Evolutionary conservation across 2,329 filamentous ascomycete species (phyloP).

Genomic region (Immersiporthe knoxdaviesiana): DNA sequence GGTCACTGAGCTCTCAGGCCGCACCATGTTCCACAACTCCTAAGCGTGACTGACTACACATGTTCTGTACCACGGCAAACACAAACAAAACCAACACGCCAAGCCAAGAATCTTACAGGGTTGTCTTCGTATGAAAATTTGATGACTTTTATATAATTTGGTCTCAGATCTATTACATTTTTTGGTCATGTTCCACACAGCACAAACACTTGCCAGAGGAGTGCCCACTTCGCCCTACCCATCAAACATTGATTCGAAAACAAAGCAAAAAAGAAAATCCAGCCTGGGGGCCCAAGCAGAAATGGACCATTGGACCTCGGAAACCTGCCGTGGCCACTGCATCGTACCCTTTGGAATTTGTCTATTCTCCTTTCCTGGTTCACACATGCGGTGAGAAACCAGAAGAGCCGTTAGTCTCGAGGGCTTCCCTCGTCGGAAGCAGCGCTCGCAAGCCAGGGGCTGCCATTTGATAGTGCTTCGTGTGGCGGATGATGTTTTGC

Average conservation of each 20-base stretch:
- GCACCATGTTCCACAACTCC: background rate
- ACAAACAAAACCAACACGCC: background rate
- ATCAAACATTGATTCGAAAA: no score
- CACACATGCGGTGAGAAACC: background rate
- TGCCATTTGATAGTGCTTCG: background rate
- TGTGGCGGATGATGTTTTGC: background rate
- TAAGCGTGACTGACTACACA: background rate
- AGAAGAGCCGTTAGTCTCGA: background rate
- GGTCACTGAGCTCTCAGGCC: background rate
- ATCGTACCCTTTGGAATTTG: no score
- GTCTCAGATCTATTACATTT: no score
- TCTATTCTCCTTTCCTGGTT: background rate
- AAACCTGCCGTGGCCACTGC: no score
- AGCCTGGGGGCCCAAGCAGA: no score
- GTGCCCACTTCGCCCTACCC: no score
- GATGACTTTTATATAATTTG: no score
- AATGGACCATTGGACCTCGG: no score
- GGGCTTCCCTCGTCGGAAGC: background rate
- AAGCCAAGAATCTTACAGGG: background rate
- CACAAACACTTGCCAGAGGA: background rate
- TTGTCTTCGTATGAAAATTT: no score
- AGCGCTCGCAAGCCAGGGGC: background rate
- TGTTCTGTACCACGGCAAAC: background rate
- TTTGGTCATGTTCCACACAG: background rate
- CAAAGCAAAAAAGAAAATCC: no score